phyloP scores from a whole-genome alignment of 805 yeast genomes.

The Brettanomyces custersianus region DNA sequence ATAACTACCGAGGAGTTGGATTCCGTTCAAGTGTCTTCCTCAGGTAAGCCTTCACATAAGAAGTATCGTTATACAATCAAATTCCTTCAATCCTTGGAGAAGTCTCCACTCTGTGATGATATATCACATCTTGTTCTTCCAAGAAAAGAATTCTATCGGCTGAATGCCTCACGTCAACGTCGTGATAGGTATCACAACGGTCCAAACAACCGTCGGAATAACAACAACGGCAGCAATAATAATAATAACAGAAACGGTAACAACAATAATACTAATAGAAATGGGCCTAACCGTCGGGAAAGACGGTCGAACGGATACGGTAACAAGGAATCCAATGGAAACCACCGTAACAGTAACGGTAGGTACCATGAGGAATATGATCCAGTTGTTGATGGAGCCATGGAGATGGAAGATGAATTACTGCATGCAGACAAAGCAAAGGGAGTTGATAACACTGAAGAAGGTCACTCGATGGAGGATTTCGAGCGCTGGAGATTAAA shows the following conservation, averaged over 20 bases:
- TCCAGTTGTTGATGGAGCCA: slow-evolving; percentile 4
- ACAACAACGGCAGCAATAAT: slow-evolving; percentile 8
- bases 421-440: slow-evolving; percentile 26
- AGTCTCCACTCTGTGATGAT: slow-evolving; percentile 28
- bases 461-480: slow-evolving; percentile 38
- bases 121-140: slow-evolving; percentile 28
- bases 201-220: slow-evolving; percentile 4
- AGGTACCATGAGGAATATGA: slow-evolving; percentile 2
- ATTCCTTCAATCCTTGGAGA: slow-evolving; percentile 25
- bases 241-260: background rate
- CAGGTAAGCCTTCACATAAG: slow-evolving; percentile 7
- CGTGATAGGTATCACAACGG: slow-evolving; percentile 6
- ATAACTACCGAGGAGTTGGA: background rate
- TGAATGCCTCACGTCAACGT: slow-evolving; percentile 17
- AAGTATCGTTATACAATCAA: slow-evolving; percentile 18
- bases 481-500: slow-evolving; percentile 51
- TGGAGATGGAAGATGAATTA: slow-evolving; percentile 26
- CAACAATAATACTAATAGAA: background rate
- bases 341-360: slow-evolving; percentile 2
- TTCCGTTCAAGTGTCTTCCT: background rate
- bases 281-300: slow-evolving; percentile 7
- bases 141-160: slow-evolving; percentile 40
- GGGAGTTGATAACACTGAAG: no score
- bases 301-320: slow-evolving; percentile 8
- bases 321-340: slow-evolving; percentile 5